Conservation (phyloP, 2,329 filamentous ascomycete genomes). For the Diaporthe citrichinensis region DNA sequence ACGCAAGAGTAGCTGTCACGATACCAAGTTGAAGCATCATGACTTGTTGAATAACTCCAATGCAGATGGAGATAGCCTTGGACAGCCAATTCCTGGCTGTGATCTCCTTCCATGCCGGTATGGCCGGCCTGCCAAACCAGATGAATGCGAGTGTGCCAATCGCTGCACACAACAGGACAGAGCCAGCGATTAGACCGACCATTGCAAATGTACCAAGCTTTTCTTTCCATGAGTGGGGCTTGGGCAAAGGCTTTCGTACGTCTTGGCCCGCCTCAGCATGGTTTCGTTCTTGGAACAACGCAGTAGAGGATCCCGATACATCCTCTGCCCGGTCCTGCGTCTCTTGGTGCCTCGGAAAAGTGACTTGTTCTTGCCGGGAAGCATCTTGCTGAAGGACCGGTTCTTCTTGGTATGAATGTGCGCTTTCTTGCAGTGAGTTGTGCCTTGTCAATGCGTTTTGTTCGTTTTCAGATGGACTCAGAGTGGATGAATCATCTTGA, state of each 20-base stretch:
- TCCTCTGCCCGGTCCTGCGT: not conserved
- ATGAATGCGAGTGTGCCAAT: not conserved
- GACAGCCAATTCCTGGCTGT: slow-evolving; percentile 7
- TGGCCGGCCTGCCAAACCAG: not conserved
- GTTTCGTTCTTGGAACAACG: not conserved
- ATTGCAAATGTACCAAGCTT: not conserved
- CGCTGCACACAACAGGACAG: not conserved
- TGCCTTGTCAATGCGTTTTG: not conserved
- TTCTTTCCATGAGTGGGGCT: not conserved
- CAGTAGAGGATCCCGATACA: not conserved
- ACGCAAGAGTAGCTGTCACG: not conserved
- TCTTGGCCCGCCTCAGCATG: not conserved
- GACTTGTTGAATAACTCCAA: not conserved
- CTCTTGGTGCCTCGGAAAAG: not conserved
- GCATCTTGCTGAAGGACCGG: not conserved
- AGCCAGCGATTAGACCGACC: not conserved
- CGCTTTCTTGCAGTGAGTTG: not conserved
- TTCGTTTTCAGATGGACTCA: not conserved
- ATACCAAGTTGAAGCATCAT: slow-evolving; percentile 2
- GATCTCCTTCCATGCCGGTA: not conserved
- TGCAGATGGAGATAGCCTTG: not conserved
- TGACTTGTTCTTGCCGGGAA: not conserved
- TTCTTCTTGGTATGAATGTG: fast-evolving
- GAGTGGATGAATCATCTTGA: not conserved
- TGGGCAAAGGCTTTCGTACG: not conserved